A percentile compares a stretch with the other conserved stretches of the same genome.
These are phyloP conservation scores for Eucalyptus sp. DNA, from an alignment of 345 rosid genomes.

Conservation along the genomic window DNA sequence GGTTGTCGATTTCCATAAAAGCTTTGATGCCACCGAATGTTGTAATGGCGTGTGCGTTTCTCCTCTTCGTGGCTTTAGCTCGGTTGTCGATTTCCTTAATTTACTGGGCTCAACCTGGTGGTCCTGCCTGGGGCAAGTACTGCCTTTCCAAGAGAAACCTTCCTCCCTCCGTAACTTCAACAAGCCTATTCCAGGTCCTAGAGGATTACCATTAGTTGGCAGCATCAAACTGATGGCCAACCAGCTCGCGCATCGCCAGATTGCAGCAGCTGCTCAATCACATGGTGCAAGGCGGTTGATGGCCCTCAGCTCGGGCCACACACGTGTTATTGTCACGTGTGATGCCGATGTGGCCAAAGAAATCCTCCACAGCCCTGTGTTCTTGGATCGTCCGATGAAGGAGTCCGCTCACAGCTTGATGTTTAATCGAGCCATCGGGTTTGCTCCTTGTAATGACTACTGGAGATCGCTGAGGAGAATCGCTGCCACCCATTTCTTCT, in stretches of 20 bases:
- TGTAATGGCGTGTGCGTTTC: not conserved
- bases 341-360: slow-evolving; percentile 38
- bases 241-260: slow-evolving; percentile 33
- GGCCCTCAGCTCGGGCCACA: slow-evolving; percentile 41
- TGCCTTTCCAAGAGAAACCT: not conserved
- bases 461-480: slow-evolving; percentile 43
- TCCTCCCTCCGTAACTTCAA: not conserved
- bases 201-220: slow-evolving; percentile 32
- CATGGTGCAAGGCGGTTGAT: slow-evolving; percentile 21
- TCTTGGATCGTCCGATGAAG: slow-evolving; percentile 41
- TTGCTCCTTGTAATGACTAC: slow-evolving; percentile 42
- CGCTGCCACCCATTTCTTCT: slow-evolving; percentile 34
- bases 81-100: slow-evolving; percentile 6
- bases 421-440: slow-evolving; percentile 47
- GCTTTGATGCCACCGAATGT: not conserved
- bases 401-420: slow-evolving; percentile 34
- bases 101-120: slow-evolving; percentile 33
- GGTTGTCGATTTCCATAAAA: not conserved
- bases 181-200: slow-evolving; percentile 24
- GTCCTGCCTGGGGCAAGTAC: slow-evolving; percentile 42
- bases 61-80: slow-evolving; percentile 1
- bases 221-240: slow-evolving; percentile 30
- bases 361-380: slow-evolving; percentile 26
- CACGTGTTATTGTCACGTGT: slow-evolving; percentile 18
- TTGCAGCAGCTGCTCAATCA: slow-evolving; percentile 12